Base-by-base conservation (phyloP, 805 yeast genomes). In the Starmerella bacillaris region DNA sequence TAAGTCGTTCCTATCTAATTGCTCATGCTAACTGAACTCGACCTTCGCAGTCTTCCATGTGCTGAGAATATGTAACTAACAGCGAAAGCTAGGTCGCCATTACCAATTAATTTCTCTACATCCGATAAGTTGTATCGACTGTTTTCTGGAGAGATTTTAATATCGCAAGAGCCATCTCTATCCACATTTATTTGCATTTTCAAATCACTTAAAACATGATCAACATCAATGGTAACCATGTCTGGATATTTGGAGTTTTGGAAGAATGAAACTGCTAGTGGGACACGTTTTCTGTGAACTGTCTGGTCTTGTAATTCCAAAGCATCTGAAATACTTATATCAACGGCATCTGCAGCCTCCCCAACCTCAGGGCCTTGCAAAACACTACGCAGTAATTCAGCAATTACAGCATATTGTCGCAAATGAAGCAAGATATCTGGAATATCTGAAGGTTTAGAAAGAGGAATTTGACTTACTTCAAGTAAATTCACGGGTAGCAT, bases 361-460 rank as follows among this genome's bases (percentile, higher is more conserved):
- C 30, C 22, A 4, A 31, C 24, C 15, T 43, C 45, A 4, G 40
- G 37, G 1, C 44, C 46, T 3, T 34, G 34, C 12, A 46, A 28
- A 3, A 50, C 34, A 5, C 44, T 37, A 5, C 30, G 30, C 8
- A 43, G 34, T 2, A 49, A 36, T 11, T 35, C 35, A 6, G 32
- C 30, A 0, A 43, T 37, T 17, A 32, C 28, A 4, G 42, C 34
- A 18, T 21, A 40, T 21, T 40, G 49, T 11, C 54, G 38, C 4
- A 54, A 42, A 1, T n/a, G n/a, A 5, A 31, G 31, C 4, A 55
- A 37, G 1, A 52, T 35, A 2, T 16, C 18, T 1, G 54, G 54
- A 17, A 55, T 42, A 17, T 48, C 41, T 15, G 38, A 30, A 3
- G 58, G 58, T 18, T 48, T 51, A 12, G 37, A 20, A 3, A 55